Evolutionary conservation across 192 early-diverging fungal species (phyloP).

Genomic region (Powellomyces hirtus): DNA sequence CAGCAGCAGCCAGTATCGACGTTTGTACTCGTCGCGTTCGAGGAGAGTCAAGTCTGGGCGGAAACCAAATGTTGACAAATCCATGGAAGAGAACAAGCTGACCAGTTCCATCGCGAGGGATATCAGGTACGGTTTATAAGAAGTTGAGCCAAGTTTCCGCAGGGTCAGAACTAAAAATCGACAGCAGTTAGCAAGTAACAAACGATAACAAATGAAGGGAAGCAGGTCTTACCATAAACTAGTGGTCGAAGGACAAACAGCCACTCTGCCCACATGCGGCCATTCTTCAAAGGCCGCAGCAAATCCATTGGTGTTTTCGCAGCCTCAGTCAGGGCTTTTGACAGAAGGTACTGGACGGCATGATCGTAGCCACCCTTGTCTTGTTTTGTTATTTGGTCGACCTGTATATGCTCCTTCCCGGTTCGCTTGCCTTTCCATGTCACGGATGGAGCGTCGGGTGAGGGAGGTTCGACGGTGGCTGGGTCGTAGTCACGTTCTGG

Average conservation of each 20-base stretch:
- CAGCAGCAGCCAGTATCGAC: constrained; percentile 69
- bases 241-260: constrained; percentile 83
- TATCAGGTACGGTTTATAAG: constrained; percentile 83
- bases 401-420: constrained; percentile 43
- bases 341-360: constrained; percentile 31
- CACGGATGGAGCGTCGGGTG: neutral
- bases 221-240: constrained; percentile 65
- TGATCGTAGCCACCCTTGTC: constrained; percentile 28
- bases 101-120: constrained; percentile 71
- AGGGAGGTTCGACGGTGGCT: constrained; percentile 19
- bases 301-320: constrained; percentile 69
- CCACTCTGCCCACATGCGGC: constrained; percentile 67
- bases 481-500: constrained; percentile 70
- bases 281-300: constrained; percentile 51
- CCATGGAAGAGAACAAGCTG: constrained; percentile 11
- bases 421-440: constrained; percentile 56
- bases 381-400: constrained; percentile 32
- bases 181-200: neutral
- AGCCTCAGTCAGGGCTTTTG: constrained; percentile 58
- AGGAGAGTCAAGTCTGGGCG: constrained; percentile 47
- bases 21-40: constrained; percentile 75
- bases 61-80: constrained; percentile 5
- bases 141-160: constrained; percentile 64
- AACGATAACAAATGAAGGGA: neutral
- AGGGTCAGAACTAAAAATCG: constrained; percentile 64